Percentiles rank a stretch among this genome's conserved stretches.
Evolutionary conservation across 805 yeast genomes (phyloP).

Genomic region (Starmera amethionina): DNA sequence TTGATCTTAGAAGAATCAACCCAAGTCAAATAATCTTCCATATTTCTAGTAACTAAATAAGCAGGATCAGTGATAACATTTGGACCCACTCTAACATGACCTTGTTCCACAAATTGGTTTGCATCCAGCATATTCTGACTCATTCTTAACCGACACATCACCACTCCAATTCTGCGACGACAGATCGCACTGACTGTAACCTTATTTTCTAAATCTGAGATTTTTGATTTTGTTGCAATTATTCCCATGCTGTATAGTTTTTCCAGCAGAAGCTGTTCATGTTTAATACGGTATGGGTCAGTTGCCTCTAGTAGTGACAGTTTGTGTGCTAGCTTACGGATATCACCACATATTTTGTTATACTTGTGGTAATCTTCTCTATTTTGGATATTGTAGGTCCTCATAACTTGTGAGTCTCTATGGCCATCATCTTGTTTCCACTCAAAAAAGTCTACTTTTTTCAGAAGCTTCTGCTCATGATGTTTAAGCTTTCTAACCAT

Average conservation of each 20-base stretch:
- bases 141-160: constrained; percentile 92
- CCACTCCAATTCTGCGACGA: constrained; percentile 86
- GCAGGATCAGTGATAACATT: constrained; percentile 94
- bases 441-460: constrained; percentile 92
- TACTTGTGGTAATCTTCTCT: constrained; percentile 94
- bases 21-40: constrained; percentile 98
- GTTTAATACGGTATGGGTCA: constrained; percentile 81
- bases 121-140: constrained; percentile 85
- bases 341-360: constrained; percentile 85
- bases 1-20: constrained; percentile 93
- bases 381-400: constrained; percentile 86
- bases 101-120: constrained; percentile 87
- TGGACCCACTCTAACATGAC: constrained; percentile 96
- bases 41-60: constrained; percentile 78
- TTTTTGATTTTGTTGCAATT: constrained; percentile 77
- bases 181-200: constrained; percentile 89
- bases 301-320: constrained; percentile 76
- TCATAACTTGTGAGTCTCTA: constrained; percentile 93
- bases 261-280: constrained; percentile 80
- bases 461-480: constrained; percentile 90
- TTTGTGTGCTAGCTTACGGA: constrained; percentile 79
- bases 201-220: constrained; percentile 85
- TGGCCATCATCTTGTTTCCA: constrained; percentile 97
- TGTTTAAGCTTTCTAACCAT: constrained; percentile 87
- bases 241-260: constrained; percentile 86